Evolutionary conservation across 1,284 basidiomycete species (phyloP).

Genomic region (Polyporus tsugae): DNA sequence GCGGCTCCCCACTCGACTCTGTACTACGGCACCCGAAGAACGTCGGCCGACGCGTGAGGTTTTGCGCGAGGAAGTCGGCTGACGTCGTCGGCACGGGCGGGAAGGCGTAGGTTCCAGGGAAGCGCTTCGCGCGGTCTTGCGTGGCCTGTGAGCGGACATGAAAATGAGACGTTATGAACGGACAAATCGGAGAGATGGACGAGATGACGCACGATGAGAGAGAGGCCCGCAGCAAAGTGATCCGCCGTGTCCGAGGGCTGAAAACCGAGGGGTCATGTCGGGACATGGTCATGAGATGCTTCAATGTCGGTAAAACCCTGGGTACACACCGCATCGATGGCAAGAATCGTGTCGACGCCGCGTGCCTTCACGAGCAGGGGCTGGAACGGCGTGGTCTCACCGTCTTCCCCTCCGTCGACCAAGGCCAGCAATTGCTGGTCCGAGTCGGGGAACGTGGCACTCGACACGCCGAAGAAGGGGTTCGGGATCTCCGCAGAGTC

Average conservation of each 20-base stretch:
- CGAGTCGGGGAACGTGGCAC: conserved; percentile 47
- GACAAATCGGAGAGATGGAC: neutral
- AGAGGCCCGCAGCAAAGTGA: conserved; percentile 49
- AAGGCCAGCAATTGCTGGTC: conserved; percentile 45
- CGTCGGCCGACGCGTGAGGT: conserved; percentile 48
- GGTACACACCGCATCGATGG: conserved; percentile 30
- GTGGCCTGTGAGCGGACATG: conserved; percentile 41
- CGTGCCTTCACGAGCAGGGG: conserved; percentile 33
- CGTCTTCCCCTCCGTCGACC: conserved; percentile 40
- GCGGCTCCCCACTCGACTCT: conserved; percentile 35
- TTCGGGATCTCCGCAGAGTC: conserved; percentile 46
- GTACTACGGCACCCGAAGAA: conserved; percentile 53
- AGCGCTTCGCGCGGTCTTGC: conserved; percentile 48
- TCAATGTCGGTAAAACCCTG: neutral
- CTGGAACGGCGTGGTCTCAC: conserved; percentile 29
- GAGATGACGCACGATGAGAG: conserved; percentile 48
- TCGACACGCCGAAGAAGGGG: conserved; percentile 51
- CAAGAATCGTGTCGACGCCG: conserved; percentile 31
- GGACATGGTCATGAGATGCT: neutral
- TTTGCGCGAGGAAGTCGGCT: conserved; percentile 43
- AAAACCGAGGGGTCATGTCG: neutral
- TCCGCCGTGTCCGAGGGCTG: conserved; percentile 37
- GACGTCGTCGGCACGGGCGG: conserved; percentile 47
- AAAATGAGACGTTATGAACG: neutral
- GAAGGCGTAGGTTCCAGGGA: conserved; percentile 50